Conservation (phyloP, 106 monocot species). For the Chionographis japonica region DNA sequence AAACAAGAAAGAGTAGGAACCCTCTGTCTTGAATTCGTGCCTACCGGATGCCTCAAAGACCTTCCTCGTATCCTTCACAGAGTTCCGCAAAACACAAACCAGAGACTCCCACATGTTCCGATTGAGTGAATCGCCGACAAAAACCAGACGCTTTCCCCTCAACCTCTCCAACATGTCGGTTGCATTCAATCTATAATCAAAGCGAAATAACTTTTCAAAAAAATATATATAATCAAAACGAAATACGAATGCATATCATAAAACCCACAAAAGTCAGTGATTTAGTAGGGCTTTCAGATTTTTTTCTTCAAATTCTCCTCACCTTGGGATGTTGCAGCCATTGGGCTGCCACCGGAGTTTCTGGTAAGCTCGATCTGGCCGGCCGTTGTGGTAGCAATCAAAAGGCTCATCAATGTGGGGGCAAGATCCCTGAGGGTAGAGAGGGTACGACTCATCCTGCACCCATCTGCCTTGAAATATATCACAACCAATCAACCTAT, state of each 20-base stretch:
- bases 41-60: constrained; percentile 72
- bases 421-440: constrained; percentile 69
- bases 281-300: neutral
- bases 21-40: constrained; percentile 65
- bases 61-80: constrained; percentile 67
- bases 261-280: neutral
- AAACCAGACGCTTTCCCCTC: constrained; percentile 76
- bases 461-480: constrained; percentile 79
- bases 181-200: constrained; percentile 61
- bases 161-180: constrained; percentile 82
- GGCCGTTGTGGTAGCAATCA: constrained; percentile 63
- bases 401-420: constrained; percentile 77
- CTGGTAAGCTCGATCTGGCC: constrained; percentile 56
- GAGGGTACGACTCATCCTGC: constrained; percentile 58
- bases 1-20: constrained; percentile 81
- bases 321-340: constrained; percentile 77
- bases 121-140: constrained; percentile 88
- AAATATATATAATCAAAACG: neutral
- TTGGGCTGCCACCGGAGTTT: constrained; percentile 75
- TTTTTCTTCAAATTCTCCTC: neutral
- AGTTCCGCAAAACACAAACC: constrained; percentile 60
- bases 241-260: neutral
- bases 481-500: constrained; percentile 45
- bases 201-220: no score
- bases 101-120: constrained; percentile 99